phyloP scores from a whole-genome alignment of 2,329 filamentous ascomycete genomes.

The Trichoderma harzianum region DNA sequence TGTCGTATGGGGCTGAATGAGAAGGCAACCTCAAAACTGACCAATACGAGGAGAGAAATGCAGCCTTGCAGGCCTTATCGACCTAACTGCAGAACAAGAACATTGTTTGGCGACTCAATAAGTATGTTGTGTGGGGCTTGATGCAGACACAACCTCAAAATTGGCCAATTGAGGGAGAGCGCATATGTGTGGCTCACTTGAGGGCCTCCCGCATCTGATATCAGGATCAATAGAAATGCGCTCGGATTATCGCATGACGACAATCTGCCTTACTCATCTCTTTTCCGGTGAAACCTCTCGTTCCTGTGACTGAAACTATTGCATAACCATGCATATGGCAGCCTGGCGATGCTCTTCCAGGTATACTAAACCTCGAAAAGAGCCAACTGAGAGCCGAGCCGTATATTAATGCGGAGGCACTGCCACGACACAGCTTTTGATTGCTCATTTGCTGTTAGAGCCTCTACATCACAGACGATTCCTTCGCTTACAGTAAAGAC shows the following conservation, averaged over 20 bases:
- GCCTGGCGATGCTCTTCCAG: not conserved
- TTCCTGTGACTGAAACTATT: not conserved
- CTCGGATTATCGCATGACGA: not conserved
- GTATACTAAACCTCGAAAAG: not conserved
- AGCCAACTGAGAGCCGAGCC: not conserved
- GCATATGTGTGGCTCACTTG: not conserved
- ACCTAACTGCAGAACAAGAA: not conserved
- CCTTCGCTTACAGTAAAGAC: not conserved
- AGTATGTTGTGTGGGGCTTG: not conserved
- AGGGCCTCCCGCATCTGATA: not conserved
- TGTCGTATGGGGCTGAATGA: not conserved
- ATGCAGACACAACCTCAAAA: not conserved
- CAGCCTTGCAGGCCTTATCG: not conserved
- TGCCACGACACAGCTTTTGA: too few species aligned
- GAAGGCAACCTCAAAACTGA: not conserved
- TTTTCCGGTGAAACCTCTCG: too few species aligned
- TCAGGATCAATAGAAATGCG: not conserved
- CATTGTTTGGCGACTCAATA: not conserved
- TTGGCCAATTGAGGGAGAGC: not conserved
- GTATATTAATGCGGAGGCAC: not conserved
- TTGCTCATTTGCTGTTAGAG: not conserved
- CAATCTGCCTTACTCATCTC: not conserved
- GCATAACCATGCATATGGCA: not conserved
- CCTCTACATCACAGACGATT: not conserved
- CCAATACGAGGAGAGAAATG: not conserved